Evolutionary conservation across 345 rosid species (phyloP), one percentile per base, ranked within the genome.

Genomic region (Populus simonii): DNA sequence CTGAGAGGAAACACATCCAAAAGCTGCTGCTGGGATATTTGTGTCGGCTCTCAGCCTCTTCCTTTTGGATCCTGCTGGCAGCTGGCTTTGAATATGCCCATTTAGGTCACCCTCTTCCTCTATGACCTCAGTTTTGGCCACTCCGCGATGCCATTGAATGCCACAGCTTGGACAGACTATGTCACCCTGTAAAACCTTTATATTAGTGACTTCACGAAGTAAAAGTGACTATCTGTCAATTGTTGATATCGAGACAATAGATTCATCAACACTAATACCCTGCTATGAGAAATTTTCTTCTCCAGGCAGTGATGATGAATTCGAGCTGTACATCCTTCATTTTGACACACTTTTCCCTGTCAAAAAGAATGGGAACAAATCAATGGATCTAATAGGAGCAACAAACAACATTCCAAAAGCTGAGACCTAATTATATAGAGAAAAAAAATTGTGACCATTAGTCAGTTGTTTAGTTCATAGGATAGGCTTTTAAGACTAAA

Each of bases 281-380:
- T 79, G 76, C 78, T 90, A 72, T 76, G 86, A 10, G 88, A 84
- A 77, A 85, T 76, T 79, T 87, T 84, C 83, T 83, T 89, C 80
- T 83, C 78, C 76, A 92, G 88, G 87, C 99, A 96, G 83, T 93
- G 89, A n/a, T 76, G 86, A 85, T 96, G 99, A 61, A 96, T 85
- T 80, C 97, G 86, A 73, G 86, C 80, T 0, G 76, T 63, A 76
- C 99, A 93, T 68, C 83, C 89, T 72, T 89, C 92, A 74, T 67
- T 92, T 13, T 83, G 86, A 86, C 99, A 93, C 70, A 88, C 41
- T 71, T 88, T 88, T 55, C 94, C 99, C 99, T 96, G 89, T 47
- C 31, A 73, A 61, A 77, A 43, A 51, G 11, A 18, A 63, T 35
- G 45, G 55, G 41, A 70, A 76, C 10, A 78, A 66, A 78, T 27